phyloP scores from a whole-genome alignment of 2,329 filamentous ascomycete species.

The Incumbomyces lentus region DNA sequence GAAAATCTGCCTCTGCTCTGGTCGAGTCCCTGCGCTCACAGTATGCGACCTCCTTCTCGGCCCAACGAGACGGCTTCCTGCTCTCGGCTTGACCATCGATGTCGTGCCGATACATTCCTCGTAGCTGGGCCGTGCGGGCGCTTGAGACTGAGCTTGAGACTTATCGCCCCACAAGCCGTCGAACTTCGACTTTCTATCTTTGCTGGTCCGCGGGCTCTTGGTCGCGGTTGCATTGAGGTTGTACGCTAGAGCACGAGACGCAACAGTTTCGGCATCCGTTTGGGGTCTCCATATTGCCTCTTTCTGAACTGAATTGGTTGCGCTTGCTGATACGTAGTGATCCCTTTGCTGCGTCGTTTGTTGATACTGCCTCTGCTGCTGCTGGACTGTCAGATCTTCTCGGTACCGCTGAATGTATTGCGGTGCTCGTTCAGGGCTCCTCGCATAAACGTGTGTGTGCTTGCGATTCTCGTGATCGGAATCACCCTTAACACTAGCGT shows the following conservation, averaged over 20 bases:
- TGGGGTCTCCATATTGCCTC: not conserved
- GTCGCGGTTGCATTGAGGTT: not conserved
- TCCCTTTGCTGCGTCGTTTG: too few species aligned
- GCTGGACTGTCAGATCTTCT: too few species aligned
- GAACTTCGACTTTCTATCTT: not conserved
- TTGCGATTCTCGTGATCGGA: constrained; percentile 7
- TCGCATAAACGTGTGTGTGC: not conserved
- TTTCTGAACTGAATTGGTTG: not conserved
- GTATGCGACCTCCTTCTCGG: not conserved
- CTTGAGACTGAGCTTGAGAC: not conserved
- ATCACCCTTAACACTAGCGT: constrained; percentile 20
- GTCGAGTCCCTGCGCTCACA: not conserved
- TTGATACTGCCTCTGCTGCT: too few species aligned
- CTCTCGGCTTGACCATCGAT: not conserved
- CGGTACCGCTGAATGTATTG: not conserved
- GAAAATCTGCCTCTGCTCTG: not conserved
- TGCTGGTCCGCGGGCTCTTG: too few species aligned
- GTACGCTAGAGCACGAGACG: not conserved
- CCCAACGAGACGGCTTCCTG: not conserved
- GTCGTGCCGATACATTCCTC: not conserved
- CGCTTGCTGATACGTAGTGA: too few species aligned
- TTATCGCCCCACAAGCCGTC: not conserved
- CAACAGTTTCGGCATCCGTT: not conserved
- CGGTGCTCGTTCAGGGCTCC: not conserved
- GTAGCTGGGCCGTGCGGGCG: not conserved